Percentiles rank a stretch among this genome's conserved stretches.
Evolutionary conservation across 1,284 basidiomycete species (phyloP).

Genomic region (Heterobasidion irregulare): DNA sequence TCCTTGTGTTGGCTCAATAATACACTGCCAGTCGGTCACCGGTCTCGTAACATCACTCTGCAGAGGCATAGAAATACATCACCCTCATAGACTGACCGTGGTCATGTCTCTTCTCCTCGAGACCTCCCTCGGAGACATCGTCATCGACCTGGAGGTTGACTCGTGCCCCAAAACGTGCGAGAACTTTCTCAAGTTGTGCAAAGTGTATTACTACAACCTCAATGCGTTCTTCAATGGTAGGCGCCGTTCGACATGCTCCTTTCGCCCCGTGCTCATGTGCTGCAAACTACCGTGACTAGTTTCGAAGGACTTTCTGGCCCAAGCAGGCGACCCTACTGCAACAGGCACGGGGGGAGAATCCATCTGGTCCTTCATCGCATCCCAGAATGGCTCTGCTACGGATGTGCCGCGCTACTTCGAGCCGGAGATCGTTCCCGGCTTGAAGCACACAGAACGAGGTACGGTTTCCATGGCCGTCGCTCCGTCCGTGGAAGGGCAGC

Average conservation of each 20-base stretch:
- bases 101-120: slow-evolving; percentile 92
- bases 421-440: slow-evolving; percentile 70
- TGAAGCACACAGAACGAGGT: slow-evolving; percentile 84
- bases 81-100: background rate
- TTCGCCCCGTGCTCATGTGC: background rate
- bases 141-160: slow-evolving; percentile 94
- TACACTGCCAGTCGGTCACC: no score
- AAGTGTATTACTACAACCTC: slow-evolving; percentile 93
- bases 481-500: slow-evolving; percentile 53
- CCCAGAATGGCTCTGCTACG: slow-evolving; percentile 27
- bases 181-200: slow-evolving; percentile 97
- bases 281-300: slow-evolving; percentile 37
- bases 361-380: slow-evolving; percentile 66
- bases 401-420: slow-evolving; percentile 68
- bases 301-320: slow-evolving; percentile 94
- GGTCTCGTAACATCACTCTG: no score
- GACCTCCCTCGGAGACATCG: slow-evolving; percentile 92
- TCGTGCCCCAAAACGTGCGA: slow-evolving; percentile 83
- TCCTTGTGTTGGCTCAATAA: no score
- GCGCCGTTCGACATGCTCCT: slow-evolving; percentile 16
- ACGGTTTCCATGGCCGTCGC: slow-evolving; percentile 96
- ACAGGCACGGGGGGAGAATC: slow-evolving; percentile 91
- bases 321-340: slow-evolving; percentile 92
- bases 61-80: background rate
- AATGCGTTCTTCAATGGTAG: slow-evolving; percentile 95